Evolutionary conservation across 345 rosid species (phyloP).

Genomic region (Diplotaxis tenuifolia): DNA sequence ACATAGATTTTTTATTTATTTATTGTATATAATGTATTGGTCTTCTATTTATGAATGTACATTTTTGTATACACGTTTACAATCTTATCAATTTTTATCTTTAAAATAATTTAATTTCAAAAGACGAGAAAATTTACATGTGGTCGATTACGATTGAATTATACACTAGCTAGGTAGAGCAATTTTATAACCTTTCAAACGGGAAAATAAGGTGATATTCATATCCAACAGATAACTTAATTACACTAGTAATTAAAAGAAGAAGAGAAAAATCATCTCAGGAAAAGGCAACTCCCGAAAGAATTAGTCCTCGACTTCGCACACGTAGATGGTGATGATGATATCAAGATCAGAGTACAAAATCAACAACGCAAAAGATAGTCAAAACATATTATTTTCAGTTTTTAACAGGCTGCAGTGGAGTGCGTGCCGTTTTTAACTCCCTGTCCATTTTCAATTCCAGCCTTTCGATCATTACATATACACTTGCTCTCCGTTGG

Average conservation of each 20-base stretch:
- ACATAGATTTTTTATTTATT: neutral
- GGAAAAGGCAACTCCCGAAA: constrained; percentile 11
- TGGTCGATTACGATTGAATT: neutral
- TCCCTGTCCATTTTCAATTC: constrained; percentile 16
- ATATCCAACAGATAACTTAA: constrained; percentile 14
- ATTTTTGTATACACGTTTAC: neutral
- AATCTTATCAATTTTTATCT: neutral
- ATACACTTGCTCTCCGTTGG: constrained; percentile 11
- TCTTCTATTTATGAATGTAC: neutral
- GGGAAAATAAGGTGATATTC: constrained; percentile 9
- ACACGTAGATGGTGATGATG: constrained; percentile 32
- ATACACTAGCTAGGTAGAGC: neutral
- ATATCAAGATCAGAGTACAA: constrained; percentile 14
- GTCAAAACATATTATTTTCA: constrained; percentile 4
- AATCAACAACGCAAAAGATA: constrained; percentile 29
- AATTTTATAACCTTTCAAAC: neutral
- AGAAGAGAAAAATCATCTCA: constrained; percentile 22
- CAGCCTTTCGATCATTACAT: constrained; percentile 32
- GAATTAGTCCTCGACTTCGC: constrained; percentile 23
- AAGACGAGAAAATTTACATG: neutral
- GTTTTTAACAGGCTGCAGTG: constrained; percentile 4
- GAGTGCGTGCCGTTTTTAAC: constrained; percentile 26
- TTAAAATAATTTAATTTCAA: neutral
- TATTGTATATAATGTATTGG: neutral
- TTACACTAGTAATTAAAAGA: constrained; percentile 27